These are phyloP conservation scores for Agaricus blazei DNA, from an alignment of 768 basidiomycete species.

Conservation along the genomic window DNA sequence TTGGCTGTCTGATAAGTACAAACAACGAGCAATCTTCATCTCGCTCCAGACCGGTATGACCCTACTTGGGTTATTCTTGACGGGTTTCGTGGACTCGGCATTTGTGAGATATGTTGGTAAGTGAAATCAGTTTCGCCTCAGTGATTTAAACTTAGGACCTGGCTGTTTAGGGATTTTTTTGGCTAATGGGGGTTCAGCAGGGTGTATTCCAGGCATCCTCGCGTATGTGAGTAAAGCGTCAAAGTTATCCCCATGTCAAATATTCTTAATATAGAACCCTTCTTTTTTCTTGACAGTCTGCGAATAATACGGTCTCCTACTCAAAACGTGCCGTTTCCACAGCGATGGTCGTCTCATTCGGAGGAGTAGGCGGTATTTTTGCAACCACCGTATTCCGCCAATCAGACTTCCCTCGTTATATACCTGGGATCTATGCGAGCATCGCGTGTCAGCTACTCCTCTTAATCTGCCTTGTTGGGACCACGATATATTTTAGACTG, in stretches of 20 bases:
- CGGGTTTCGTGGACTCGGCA: constrained; percentile 30
- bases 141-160: constrained; percentile 1
- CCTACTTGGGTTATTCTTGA: constrained; percentile 35
- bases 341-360: constrained; percentile 42
- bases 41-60: constrained; percentile 36
- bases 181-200: constrained; percentile 38
- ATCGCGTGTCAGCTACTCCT: constrained; percentile 39
- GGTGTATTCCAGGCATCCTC: constrained; percentile 41
- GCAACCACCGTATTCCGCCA: constrained; percentile 45
- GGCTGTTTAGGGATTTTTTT: constrained; percentile 37
- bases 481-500: constrained; percentile 30
- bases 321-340: constrained; percentile 44
- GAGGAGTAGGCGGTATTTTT: constrained; percentile 43
- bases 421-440: constrained; percentile 43
- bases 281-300: constrained; percentile 25
- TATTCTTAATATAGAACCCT: neutral
- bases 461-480: constrained; percentile 32
- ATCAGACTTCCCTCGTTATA: constrained; percentile 37
- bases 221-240: constrained; percentile 36
- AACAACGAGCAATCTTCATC: constrained; percentile 37
- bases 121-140: constrained; percentile 5
- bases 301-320: constrained; percentile 47
- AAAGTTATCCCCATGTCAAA: neutral
- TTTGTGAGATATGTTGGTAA: constrained; percentile 39
- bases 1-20: constrained; percentile 42